A percentile compares a stretch with the other conserved stretches of the same genome.
Conservation (phyloP, 75 land plant genomes). For the Adiantum capillusveneris region DNA sequence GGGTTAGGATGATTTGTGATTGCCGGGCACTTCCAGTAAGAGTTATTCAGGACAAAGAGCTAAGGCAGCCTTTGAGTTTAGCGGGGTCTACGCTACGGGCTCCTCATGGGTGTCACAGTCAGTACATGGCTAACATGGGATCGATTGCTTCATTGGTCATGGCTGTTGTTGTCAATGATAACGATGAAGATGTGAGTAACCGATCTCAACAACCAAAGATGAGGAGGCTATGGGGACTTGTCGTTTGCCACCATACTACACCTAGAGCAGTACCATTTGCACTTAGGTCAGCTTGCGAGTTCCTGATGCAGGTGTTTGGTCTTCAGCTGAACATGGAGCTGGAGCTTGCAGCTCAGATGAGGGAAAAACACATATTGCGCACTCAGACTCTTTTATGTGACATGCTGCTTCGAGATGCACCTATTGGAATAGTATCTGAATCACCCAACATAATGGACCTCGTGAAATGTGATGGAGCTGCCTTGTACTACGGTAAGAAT, state of each 20-base stretch:
- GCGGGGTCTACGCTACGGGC: constrained; percentile 95
- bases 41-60: constrained; percentile 61
- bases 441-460: constrained; percentile 96
- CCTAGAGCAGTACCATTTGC: constrained; percentile 82
- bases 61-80: constrained; percentile 75
- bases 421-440: constrained; percentile 87
- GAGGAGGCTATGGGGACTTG: constrained; percentile 86
- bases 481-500: constrained; percentile 64
- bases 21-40: constrained; percentile 65
- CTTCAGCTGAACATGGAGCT: constrained; percentile 97
- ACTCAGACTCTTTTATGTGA: constrained; percentile 95
- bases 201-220: constrained; percentile 30
- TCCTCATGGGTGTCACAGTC: constrained; percentile 96
- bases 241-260: constrained; percentile 94
- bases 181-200: constrained; percentile 38
- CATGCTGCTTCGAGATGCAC: constrained; percentile 94
- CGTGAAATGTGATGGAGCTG: constrained; percentile 97
- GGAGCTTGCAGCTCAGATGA: constrained; percentile 70
- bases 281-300: constrained; percentile 91
- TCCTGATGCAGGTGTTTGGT: constrained; percentile 96
- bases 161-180: constrained; percentile 76
- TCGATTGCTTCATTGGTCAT: constrained; percentile 82
- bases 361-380: constrained; percentile 75
- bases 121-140: constrained; percentile 99
- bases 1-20: constrained; percentile 86